A percentile compares a stretch with the other conserved stretches of the same genome.
phyloP scores from a whole-genome alignment of 257 asterid genomes.

The Nicotiana attenuata region DNA sequence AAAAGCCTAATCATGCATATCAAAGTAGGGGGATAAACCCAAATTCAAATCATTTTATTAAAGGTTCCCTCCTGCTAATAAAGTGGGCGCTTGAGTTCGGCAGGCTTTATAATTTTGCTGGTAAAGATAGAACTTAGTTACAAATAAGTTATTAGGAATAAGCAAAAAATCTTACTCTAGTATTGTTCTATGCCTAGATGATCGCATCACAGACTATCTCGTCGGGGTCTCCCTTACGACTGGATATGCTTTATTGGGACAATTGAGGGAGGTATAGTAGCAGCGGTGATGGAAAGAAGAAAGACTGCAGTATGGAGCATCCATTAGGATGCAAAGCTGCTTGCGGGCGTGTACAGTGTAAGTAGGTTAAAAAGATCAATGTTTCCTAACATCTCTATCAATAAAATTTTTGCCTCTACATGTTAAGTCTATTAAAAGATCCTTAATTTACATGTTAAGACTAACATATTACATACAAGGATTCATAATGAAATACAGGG shows the following conservation, averaged over 20 bases:
- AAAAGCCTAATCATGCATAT: conserved; percentile 7
- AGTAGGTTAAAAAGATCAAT: conserved; percentile 8
- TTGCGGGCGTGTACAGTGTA: conserved; percentile 82
- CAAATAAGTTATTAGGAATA: not conserved
- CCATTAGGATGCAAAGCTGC: conserved; percentile 53
- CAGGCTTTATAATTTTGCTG: conserved; percentile 74
- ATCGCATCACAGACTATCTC: conserved; percentile 27
- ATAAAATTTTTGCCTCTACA: not conserved
- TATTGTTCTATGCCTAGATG: conserved; percentile 31
- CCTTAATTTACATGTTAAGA: conserved; percentile 17
- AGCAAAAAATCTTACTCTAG: not conserved
- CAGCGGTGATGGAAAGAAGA: conserved; percentile 59
- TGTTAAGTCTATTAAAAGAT: not conserved
- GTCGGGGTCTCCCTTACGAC: conserved; percentile 58
- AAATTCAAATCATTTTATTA: conserved; percentile 41
- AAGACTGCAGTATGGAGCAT: conserved; percentile 59
- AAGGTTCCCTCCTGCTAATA: conserved; percentile 62
- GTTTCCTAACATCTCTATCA: too few species aligned
- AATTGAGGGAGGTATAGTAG: conserved; percentile 52
- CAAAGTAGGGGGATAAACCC: conserved; percentile 28
- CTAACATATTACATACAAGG: conserved; percentile 77
- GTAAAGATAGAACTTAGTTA: conserved; percentile 21
- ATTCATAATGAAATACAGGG: conserved; percentile 51
- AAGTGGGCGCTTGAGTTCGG: conserved; percentile 71
- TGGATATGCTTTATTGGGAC: conserved; percentile 82